Evolutionary conservation across 2,329 filamentous ascomycete species (phyloP).

Genomic region (Aspergillus floridensis): DNA sequence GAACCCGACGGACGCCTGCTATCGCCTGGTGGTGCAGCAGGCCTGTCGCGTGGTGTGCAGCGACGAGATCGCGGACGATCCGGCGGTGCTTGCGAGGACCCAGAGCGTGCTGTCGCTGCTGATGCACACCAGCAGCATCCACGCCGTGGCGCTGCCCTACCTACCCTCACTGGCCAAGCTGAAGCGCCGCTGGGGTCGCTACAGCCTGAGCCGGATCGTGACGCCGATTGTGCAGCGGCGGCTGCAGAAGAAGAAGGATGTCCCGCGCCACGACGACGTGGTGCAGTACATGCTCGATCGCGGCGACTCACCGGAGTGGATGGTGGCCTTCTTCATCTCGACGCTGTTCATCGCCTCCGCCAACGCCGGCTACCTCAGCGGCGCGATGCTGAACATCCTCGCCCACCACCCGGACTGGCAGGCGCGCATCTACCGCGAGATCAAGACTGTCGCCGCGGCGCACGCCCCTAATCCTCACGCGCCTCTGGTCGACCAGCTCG

Average conservation of each 20-base stretch:
- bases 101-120: background rate
- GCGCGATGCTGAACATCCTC: conserved; percentile 3
- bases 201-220: too few relatives aligned
- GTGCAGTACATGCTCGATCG: conserved; percentile 2
- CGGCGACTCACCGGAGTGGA: conserved; percentile 1
- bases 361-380: background rate
- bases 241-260: too few relatives aligned
- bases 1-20: background rate
- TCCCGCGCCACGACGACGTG: background rate
- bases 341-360: background rate
- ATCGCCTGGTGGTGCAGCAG: conserved; percentile 1
- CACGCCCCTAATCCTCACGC: background rate
- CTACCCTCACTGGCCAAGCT: conserved; percentile 1
- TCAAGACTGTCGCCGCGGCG: background rate
- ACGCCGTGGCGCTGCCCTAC: background rate
- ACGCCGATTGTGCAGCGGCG: too few relatives aligned
- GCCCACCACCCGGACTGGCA: conserved; percentile 4
- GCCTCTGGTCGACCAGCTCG: background rate
- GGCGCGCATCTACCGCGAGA: conserved; percentile 1
- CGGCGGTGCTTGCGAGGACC: background rate
- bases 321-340: conserved; percentile 1
- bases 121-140: conserved; percentile 1
- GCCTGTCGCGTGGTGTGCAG: conserved; percentile 1
- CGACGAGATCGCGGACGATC: background rate
- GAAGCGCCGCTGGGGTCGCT: background rate